These are phyloP conservation scores for Candida gorgasii DNA, from an alignment of 805 yeast species.

Conservation along the genomic window DNA sequence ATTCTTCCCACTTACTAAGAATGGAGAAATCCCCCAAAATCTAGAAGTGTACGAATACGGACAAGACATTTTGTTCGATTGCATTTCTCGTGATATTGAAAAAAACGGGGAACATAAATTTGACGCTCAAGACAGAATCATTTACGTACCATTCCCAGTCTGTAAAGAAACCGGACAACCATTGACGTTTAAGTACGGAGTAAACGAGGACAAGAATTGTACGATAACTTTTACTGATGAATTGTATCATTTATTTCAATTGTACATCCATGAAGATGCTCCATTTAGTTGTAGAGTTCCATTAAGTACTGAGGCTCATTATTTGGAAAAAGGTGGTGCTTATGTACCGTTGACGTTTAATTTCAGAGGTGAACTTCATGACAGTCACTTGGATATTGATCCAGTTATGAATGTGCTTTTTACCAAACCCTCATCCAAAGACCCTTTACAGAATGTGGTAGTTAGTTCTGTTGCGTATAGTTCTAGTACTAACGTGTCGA, in stretches of 20 bases:
- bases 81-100: slow-evolving; percentile 69
- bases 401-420: slow-evolving; percentile 53
- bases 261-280: slow-evolving; percentile 74
- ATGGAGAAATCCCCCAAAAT: slow-evolving; percentile 37
- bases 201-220: slow-evolving; percentile 55
- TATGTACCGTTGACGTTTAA: slow-evolving; percentile 61
- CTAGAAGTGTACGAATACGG: slow-evolving; percentile 38
- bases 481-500: slow-evolving; percentile 59
- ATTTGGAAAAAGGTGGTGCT: slow-evolving; percentile 46
- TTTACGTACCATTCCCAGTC: slow-evolving; percentile 58
- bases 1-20: slow-evolving; percentile 38
- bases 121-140: slow-evolving; percentile 58
- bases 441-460: slow-evolving; percentile 36
- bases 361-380: slow-evolving; percentile 65
- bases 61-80: slow-evolving; percentile 51
- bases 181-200: slow-evolving; percentile 53
- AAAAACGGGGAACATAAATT: slow-evolving; percentile 70
- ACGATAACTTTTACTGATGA: slow-evolving; percentile 64
- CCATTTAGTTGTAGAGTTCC: slow-evolving; percentile 73
- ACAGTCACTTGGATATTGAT: slow-evolving; percentile 69
- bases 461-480: slow-evolving; percentile 61
- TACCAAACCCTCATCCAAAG: slow-evolving; percentile 33
- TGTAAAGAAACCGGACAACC: slow-evolving; percentile 69
- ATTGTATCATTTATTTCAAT: slow-evolving; percentile 68
- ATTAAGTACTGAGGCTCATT: slow-evolving; percentile 43